Evolutionary conservation across 441 rosid genomes (phyloP), one percentile per base, ranked within the genome.

Genomic region (Erodium trifolium): DNA sequence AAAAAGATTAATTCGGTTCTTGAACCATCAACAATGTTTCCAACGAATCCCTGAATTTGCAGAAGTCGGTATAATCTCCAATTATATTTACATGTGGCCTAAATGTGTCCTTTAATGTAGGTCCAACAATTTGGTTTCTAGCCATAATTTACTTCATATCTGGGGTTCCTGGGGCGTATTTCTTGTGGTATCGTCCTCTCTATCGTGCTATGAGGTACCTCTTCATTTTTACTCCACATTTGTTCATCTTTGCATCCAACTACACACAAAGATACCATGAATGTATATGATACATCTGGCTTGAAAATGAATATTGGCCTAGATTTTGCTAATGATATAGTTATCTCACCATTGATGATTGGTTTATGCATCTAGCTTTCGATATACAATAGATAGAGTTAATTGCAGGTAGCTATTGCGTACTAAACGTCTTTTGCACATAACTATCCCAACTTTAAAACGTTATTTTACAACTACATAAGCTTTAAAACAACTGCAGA

Each of bases 171-270:
- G 98, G 97, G 49, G 97, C 82, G 60, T 95, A 95, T 67, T 83
- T 88, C 64, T 37, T 84, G 75, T 95, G 99, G 99, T 95, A 95
- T 79, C 93, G 93, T 68, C 98, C 99, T 63, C 88, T 95, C 27
- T 95, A 95, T 74, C 89, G 96, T 77, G 99, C 99, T 70, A 88
- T 91, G 84, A 93, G 99, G 99, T 95, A 90, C 41, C 70, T 12
- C 71, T 51, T 51, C 65, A 68, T 39, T 23, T 43, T 35, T 19
- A 67, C 23, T 13, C 19, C 4, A 4, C 59, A 57, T 57, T 18
- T 4, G 11, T 57, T 57, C 4, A 18, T 16, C 27, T 16, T 57
- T 57, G 4, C 63, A 57, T 4, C 27, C 63, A 17, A 57, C 5
- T 57, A 17, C 18, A 57, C 12, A 41, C 47, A 41, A 57, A 6